Base-by-base conservation (phyloP, 345 rosid species). In the Sonneratia caseolaris region DNA sequence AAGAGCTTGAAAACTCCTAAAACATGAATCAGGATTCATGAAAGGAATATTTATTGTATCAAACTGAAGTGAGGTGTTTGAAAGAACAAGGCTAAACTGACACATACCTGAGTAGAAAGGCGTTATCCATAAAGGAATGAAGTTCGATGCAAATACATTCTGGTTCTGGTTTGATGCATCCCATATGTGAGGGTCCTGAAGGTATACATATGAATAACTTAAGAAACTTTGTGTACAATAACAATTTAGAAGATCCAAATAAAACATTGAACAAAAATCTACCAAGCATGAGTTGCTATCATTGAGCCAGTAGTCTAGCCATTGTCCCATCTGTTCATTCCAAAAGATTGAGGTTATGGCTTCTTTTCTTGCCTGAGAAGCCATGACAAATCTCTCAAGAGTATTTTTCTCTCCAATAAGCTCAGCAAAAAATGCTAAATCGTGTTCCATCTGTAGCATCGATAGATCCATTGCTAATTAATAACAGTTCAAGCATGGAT, bases 81-180 rank as follows among this genome's bases (percentile, higher is more conserved):
- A 27, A 27, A 27, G 32, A 27, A 27, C 32, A 27, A 27, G 32
- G 32, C 32, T 27, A 27, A 27, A 27, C 53, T 76, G 40, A 55
- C 48, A 75, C 81, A 69, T 62, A 92, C 98, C 95, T 71, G 90
- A 84, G 79, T 86, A 76, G 85, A 88, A 86, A 76, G 82, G 59
- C 61, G 73, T 76, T 78, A 86, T 76, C 98, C 97, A 92, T 68
- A 92, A 67, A 68, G 97, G 97, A 59, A 84, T 71, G 65, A 84
- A 92, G 77, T 90, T 90, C 27, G 97, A 92, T 70, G 97, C 95
- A 82, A 81, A 86, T 47, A 75, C 77, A 51, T 83, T 88, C 65
- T 66, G 81, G 79, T 89, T 92, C 75, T 89, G 97, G 79, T 87
- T 86, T 14, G 74, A 49, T 71, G 86, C 79, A 71, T 86, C 71